Evolutionary conservation across 208 protist species (phyloP), one percentile per base, ranked within the genome.

Genomic region (Polymyxa betae): DNA sequence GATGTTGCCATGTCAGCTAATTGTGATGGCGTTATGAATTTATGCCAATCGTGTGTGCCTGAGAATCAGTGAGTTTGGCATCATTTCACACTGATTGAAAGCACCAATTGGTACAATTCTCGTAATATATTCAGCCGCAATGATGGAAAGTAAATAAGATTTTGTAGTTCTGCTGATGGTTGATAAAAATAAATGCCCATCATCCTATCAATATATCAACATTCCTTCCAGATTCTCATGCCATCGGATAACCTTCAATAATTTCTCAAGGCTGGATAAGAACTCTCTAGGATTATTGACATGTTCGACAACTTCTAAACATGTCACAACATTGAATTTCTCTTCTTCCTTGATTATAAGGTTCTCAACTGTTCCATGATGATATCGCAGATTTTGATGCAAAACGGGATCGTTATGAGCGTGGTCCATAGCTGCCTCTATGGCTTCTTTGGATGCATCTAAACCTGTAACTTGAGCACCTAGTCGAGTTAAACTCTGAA

Each of bases 241-340:
- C 49, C 5, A 60, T 5, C 12, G 16, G 5, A 82, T n/a, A 82
- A 82, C 72, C n/a, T 43, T 35, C 16, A 43, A 12, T 20, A 82
- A 12, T 38, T 5, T 40, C n/a, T 40, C 35, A n/a, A 82, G 35
- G 16, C 16, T 5, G 5, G 5, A 12, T 12, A 16, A 20, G n/a
- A 35, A 43, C n/a, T 20, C 5, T 82, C 35, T 82, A 43, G 72
- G 35, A 43, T 5, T 40, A 12, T 35, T 12, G 40, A 82, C n/a
- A n/a, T 82, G 72, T n/a, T 82, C 72, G n/a, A 82, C 35, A 5
- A 82, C 72, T n/a, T 82, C 72, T 35, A 82, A 43, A 43, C 72
- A 40, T 20, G 72, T 82, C 16, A 82, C 72, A 43, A 82, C 72
- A 43, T 82, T 5, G 72, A 40, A 82, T 82, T 12, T 5, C 16